Conservation (phyloP, 2,329 filamentous ascomycete genomes). For the Paecilomyces sp. region DNA sequence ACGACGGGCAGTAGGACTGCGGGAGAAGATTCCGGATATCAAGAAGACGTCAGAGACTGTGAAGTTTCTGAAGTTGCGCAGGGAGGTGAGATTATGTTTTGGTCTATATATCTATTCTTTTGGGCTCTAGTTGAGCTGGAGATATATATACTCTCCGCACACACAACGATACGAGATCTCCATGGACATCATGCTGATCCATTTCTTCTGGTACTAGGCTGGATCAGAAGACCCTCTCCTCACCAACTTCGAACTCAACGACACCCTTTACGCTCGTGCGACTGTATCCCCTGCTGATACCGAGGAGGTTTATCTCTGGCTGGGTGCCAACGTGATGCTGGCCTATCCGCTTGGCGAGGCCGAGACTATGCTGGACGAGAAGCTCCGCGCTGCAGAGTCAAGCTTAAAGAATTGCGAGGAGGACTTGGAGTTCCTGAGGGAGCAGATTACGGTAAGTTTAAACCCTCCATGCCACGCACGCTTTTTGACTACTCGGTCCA, state of each 20-base stretch:
- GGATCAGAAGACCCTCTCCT: conserved; percentile 47
- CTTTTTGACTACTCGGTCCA: background rate
- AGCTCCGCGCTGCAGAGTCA: conserved; percentile 69
- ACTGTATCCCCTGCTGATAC: conserved; percentile 63
- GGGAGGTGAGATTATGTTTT: conserved; percentile 40
- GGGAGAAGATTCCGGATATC: conserved; percentile 95
- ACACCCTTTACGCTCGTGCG: conserved; percentile 88
- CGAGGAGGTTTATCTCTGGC: conserved; percentile 86
- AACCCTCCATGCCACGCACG: background rate
- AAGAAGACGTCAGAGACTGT: conserved; percentile 93
- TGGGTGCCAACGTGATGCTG: conserved; percentile 98
- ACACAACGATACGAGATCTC: background rate
- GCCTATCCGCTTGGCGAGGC: conserved; percentile 89
- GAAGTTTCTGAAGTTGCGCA: conserved; percentile 69
- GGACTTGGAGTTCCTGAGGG: conserved; percentile 87
- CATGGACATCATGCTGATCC: background rate
- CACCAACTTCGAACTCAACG: conserved; percentile 92
- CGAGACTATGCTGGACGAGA: conserved; percentile 66
- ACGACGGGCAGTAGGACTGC: conserved; percentile 69
- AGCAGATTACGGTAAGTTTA: conserved; percentile 81
- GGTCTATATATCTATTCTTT: background rate
- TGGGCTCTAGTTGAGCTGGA: background rate
- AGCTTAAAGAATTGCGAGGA: conserved; percentile 87
- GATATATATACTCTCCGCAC: background rate
- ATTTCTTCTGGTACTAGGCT: conserved; percentile 31